These are phyloP conservation scores for Pseudogymnoascus sp. DNA, from an alignment of 2,329 filamentous ascomycete species.

Conservation along the genomic window DNA sequence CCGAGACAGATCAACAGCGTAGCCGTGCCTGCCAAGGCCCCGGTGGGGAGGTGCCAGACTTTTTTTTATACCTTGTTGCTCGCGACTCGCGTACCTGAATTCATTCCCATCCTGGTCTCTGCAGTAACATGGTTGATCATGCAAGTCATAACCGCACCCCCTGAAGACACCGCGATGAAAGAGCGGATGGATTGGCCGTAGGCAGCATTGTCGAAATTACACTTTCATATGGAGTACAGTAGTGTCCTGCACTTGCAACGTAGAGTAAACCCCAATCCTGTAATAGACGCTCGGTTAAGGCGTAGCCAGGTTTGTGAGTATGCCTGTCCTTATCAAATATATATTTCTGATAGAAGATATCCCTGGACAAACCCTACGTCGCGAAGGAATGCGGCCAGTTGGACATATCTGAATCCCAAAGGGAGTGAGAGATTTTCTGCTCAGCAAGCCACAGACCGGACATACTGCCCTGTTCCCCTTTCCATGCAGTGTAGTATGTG, in stretches of 20 bases:
- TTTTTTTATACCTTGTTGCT: not conserved
- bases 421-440: not conserved
- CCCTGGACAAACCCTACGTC: not conserved
- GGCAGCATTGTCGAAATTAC: not conserved
- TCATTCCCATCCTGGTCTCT: not conserved
- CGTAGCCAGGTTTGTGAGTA: not conserved
- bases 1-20: not conserved
- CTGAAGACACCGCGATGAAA: not conserved
- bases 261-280: not conserved
- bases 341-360: conserved; percentile 6
- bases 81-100: conserved; percentile 3
- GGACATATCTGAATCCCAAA: not conserved
- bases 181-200: not conserved
- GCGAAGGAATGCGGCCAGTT: not conserved
- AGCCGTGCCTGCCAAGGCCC: not conserved
- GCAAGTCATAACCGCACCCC: conserved; percentile 3
- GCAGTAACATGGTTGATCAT: not conserved
- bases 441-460: not conserved
- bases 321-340: conserved; percentile 4
- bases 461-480: not conserved
- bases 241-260: not conserved
- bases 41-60: not conserved
- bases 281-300: not conserved
- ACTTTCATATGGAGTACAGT: conserved; percentile 5
- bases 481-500: not conserved